Conservation (phyloP, 2,329 filamentous ascomycete genomes). For the Penicillium sp. region DNA sequence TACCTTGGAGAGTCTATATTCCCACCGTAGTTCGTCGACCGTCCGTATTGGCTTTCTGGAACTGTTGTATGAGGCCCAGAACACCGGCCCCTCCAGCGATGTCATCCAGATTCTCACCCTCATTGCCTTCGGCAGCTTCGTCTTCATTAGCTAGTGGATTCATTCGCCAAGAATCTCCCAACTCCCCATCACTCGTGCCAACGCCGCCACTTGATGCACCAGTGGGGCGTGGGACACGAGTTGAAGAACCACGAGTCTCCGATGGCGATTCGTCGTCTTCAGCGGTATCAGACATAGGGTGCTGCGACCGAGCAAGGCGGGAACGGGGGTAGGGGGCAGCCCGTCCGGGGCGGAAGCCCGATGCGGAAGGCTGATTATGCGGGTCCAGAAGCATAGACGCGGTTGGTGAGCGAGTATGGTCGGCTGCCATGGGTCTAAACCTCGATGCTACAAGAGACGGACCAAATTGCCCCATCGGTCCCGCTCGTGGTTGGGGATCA, state of each 20-base stretch:
- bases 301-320: conserved; percentile 29
- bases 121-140: conserved; percentile 46
- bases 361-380: conserved; percentile 46
- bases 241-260: conserved; percentile 12
- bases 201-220: conserved; percentile 39
- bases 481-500: conserved; percentile 23
- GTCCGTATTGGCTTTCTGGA: conserved; percentile 57
- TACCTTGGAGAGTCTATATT: conserved; percentile 22
- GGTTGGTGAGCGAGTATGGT: conserved; percentile 37
- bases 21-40: conserved; percentile 38
- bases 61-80: conserved; percentile 66
- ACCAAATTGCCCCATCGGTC: conserved; percentile 20
- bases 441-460: conserved; percentile 31
- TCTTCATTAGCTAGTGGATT: conserved; percentile 39
- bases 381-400: conserved; percentile 49
- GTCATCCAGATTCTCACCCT: conserved; percentile 49
- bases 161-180: conserved; percentile 56
- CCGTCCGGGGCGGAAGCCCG: conserved; percentile 36
- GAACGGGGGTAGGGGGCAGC: conserved; percentile 29
- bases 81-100: conserved; percentile 56
- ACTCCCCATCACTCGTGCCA: conserved; percentile 54
- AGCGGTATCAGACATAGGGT: conserved; percentile 25
- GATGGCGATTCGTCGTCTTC: conserved; percentile 31
- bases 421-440: conserved; percentile 21
- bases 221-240: conserved; percentile 19